Percentiles rank a stretch among this genome's conserved stretches.
Conservation (phyloP, 129 eudicot genomes). For the Flaveria bidentis region DNA sequence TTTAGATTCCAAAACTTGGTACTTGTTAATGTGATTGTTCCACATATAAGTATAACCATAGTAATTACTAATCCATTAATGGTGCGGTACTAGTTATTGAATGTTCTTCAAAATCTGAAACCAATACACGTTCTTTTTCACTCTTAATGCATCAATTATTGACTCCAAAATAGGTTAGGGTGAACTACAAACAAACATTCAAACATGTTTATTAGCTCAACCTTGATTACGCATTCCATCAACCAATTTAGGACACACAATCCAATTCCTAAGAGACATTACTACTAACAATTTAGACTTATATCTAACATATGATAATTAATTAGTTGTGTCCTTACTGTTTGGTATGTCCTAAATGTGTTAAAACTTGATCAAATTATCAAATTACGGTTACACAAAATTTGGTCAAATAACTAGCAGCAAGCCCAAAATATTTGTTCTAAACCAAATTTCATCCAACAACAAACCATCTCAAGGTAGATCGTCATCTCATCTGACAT, state of each 20-base stretch:
- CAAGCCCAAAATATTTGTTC: constrained; percentile 11
- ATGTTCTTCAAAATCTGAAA: background rate
- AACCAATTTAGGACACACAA: constrained; percentile 5
- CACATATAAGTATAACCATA: constrained; percentile 16
- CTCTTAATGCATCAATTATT: background rate
- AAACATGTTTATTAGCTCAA: background rate
- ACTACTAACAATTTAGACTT: background rate
- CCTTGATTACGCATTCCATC: background rate
- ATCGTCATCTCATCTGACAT: constrained; percentile 6
- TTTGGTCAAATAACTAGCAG: constrained; percentile 12
- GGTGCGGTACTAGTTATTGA: background rate
- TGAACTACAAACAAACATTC: background rate
- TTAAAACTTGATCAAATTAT: background rate
- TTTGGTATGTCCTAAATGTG: background rate
- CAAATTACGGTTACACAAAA: background rate
- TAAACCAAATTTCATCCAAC: background rate
- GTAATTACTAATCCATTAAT: background rate
- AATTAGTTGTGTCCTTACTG: background rate
- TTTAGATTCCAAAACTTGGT: constrained; percentile 4
- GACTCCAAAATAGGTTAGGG: background rate
- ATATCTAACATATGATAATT: background rate
- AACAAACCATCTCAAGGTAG: constrained; percentile 8
- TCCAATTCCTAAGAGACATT: constrained; percentile 1
- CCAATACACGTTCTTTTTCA: constrained; percentile 7
- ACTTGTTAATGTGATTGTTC: background rate